These are phyloP conservation scores for Apiospora koreana DNA, from an alignment of 2,329 filamentous ascomycete species.

Conservation along the genomic window DNA sequence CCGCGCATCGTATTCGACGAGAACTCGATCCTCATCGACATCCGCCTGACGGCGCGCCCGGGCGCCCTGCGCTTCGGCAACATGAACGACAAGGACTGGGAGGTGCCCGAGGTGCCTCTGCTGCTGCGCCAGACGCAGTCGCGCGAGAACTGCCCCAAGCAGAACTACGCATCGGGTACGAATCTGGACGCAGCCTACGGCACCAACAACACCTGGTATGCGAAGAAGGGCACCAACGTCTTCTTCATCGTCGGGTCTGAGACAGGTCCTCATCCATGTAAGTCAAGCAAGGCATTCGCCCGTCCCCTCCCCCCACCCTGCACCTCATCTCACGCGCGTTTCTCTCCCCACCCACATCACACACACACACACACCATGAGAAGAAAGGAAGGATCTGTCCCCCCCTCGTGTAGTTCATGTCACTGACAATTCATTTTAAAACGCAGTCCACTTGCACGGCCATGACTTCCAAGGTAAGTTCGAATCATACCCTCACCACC, in stretches of 20 bases:
- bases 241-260: conserved; percentile 13
- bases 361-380: no score
- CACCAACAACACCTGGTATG: conserved; percentile 6
- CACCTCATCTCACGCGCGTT: not conserved
- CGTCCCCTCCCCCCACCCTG: not conserved
- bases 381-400: not conserved
- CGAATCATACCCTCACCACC: not conserved
- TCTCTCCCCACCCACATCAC: not conserved
- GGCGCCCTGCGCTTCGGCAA: not conserved
- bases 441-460: conserved; percentile 3
- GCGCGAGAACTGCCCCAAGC: not conserved
- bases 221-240: conserved; percentile 7
- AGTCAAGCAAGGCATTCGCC: not conserved
- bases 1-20: conserved; percentile 5
- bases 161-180: not conserved
- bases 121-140: not conserved
- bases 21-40: conserved; percentile 2
- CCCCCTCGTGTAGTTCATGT: not conserved
- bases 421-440: not conserved
- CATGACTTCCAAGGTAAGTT: conserved; percentile 11
- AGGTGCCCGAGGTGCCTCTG: conserved; percentile 5
- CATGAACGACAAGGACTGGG: conserved; percentile 10
- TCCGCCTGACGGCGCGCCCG: conserved; percentile 11
- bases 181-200: not conserved
- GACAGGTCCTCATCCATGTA: conserved; percentile 12